Evolutionary conservation across 2,329 filamentous ascomycete species (phyloP), one percentile per base, ranked within the genome.

Genomic region (Colletotrichum tropicale): DNA sequence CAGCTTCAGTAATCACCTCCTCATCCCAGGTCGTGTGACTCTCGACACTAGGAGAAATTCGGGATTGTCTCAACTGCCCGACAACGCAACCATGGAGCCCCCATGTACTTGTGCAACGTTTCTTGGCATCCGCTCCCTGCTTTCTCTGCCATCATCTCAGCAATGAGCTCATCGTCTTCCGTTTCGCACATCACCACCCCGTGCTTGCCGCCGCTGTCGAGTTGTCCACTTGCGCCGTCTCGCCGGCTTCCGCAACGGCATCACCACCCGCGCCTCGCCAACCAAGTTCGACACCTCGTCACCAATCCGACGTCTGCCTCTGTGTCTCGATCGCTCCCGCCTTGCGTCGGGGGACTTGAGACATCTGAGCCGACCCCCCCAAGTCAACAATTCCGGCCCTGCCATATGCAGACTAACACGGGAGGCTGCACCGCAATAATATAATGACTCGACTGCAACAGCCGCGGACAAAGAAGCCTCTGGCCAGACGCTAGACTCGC

Each of bases 81-180:
- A 65, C 70, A 64, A 68, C 69, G 32, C 70, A 73, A 48, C 64
- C 70, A 76, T 69, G 74, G 74, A 73, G 58, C 43, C 56, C 65
- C 70, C 74, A 76, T 74, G 70, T 65, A 74, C 28, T 55, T 65
- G 74, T 69, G 74, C 52, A 74, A 76, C 74, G 58, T 74, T 74
- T 69, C 70, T 74, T 74, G 70, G 70, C 70, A 69, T 13, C 64
- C 43, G 68, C 70, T 69, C 64, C 64, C 24, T 58, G 26, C 36
- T 26, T 65, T 58, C 58, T 74, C 64, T 36, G 38, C 70, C 74
- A n/a, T 65, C 64, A 69, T 69, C 70, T 38, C 13, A 60, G 69
- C 73, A 68, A 69, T 73, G 70, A 68, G 70, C 73, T 68, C 70
- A 75, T 68, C 56, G 56, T 73, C 73, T 72, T 62, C 56, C 61